These are phyloP conservation scores for Plasmopara viticola DNA, from an alignment of 352 stramenopile species.

Conservation along the genomic window DNA sequence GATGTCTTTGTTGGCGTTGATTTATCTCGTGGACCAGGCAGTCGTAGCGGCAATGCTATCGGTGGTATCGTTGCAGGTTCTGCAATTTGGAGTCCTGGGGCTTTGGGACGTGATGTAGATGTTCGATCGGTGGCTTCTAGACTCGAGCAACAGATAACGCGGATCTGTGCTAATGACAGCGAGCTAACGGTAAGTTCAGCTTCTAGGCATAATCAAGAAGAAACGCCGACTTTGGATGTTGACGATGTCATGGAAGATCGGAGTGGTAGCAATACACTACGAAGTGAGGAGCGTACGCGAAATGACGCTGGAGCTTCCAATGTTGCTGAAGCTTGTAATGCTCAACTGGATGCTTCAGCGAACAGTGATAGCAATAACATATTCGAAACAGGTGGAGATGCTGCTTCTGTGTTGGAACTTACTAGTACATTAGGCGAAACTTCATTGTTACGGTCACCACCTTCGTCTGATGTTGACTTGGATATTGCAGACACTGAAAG, in stretches of 20 bases:
- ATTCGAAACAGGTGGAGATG: constrained; percentile 33
- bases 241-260: constrained; percentile 24
- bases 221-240: constrained; percentile 8
- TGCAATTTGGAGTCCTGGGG: constrained; percentile 32
- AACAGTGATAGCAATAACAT: constrained; percentile 10
- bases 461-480: constrained; percentile 48
- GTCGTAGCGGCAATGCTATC: constrained; percentile 25
- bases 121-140: constrained; percentile 63
- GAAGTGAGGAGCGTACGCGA: constrained; percentile 30
- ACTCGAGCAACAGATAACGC: constrained; percentile 66
- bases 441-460: constrained; percentile 69
- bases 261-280: constrained; percentile 15
- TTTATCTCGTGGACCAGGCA: constrained; percentile 30
- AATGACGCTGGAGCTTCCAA: constrained; percentile 22
- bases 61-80: constrained; percentile 17
- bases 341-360: constrained; percentile 2
- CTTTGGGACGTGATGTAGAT: constrained; percentile 38
- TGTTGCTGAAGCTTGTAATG: constrained; percentile 5
- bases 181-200: constrained; percentile 13
- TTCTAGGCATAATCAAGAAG: constrained; percentile 9
- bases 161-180: constrained; percentile 33
- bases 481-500: constrained; percentile 28
- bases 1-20: constrained; percentile 32
- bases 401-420: constrained; percentile 76
- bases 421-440: constrained; percentile 79